phyloP scores from a whole-genome alignment of 441 rosid species.

The Corymbia citriodora region DNA sequence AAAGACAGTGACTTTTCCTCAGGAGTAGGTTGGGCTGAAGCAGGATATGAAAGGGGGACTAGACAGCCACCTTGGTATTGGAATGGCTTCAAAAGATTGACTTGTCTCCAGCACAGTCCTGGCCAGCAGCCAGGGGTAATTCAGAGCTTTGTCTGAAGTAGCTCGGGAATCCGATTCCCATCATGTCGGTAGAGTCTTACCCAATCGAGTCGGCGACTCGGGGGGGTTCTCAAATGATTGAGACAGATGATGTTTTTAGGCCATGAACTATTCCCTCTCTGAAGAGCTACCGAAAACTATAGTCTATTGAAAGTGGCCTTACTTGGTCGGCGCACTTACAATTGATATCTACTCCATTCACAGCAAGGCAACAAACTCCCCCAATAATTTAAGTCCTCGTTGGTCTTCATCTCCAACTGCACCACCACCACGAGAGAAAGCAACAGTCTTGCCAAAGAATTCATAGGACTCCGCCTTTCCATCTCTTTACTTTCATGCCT shows the following conservation, averaged over 20 bases:
- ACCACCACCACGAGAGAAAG: not conserved
- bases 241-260: not conserved
- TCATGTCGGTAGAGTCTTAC: not conserved
- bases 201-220: fast-evolving
- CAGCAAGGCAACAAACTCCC: not conserved
- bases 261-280: not conserved
- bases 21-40: not conserved
- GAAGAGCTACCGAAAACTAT: not conserved
- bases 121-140: not conserved
- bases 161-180: not conserved
- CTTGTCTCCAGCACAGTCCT: not conserved
- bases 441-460: not conserved
- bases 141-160: not conserved
- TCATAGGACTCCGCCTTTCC: not conserved
- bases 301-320: not conserved
- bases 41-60: not conserved
- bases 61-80: not conserved
- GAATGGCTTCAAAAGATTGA: not conserved
- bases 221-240: not conserved
- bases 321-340: not conserved
- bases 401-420: not conserved
- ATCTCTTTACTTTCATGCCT: not conserved
- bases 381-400: not conserved
- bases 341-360: not conserved
- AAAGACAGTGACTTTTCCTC: not conserved